Conservation (phyloP, 2,329 filamentous ascomycete genomes). For the Polychaeton citri region DNA sequence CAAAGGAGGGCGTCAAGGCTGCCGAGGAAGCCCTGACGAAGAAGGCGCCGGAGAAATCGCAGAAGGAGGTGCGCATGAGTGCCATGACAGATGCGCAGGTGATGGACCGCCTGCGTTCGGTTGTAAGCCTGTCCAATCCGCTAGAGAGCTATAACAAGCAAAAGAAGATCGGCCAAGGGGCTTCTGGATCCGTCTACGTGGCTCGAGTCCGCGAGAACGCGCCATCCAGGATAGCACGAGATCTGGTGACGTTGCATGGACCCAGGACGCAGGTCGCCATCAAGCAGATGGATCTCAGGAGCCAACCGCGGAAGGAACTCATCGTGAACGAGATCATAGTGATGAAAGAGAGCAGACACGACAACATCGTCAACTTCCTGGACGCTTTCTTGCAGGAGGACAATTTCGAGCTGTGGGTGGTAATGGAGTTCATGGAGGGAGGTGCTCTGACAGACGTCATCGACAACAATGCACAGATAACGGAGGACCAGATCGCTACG, state of each 20-base stretch:
- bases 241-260: conserved; percentile 67
- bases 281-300: conserved; percentile 98
- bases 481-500: conserved; percentile 93
- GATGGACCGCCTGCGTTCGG: conserved; percentile 88
- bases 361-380: conserved; percentile 97
- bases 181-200: conserved; percentile 94
- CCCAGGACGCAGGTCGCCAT: conserved; percentile 84
- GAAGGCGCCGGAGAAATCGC: conserved; percentile 49
- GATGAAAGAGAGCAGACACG: conserved; percentile 97
- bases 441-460: conserved; percentile 96
- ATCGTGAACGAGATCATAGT: conserved; percentile 99
- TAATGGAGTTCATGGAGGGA: conserved; percentile 99
- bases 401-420: conserved; percentile 92
- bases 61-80: conserved; percentile 94
- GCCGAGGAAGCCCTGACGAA: conserved; percentile 81
- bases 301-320: conserved; percentile 91
- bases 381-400: conserved; percentile 95
- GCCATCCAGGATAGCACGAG: conserved; percentile 63
- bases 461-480: conserved; percentile 89
- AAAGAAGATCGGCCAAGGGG: conserved; percentile 98
- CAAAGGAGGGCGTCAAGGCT: conserved; percentile 58
- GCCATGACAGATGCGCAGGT: conserved; percentile 96
- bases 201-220: conserved; percentile 86
- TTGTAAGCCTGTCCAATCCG: conserved; percentile 90
- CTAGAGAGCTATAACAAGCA: conserved; percentile 96